phyloP scores from a whole-genome alignment of 129 eudicot genomes.

The Dittrichia graveolens region DNA sequence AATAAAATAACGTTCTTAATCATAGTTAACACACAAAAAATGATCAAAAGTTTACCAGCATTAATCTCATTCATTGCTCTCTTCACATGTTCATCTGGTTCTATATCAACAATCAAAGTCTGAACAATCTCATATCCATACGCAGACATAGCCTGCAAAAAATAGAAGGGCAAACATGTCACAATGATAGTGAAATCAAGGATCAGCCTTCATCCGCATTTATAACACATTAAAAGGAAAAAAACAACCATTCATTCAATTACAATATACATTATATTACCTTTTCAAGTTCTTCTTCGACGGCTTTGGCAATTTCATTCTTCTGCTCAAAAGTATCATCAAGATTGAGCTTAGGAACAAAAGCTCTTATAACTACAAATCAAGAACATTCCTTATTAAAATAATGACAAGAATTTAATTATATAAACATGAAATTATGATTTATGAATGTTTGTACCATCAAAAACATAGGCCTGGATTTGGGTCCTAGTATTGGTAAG shows the following conservation, averaged over 20 bases:
- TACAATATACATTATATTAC: conserved; percentile 30
- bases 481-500: conserved; percentile 75
- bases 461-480: conserved; percentile 86
- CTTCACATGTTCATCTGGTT: conserved; percentile 94
- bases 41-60: conserved; percentile 56
- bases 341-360: conserved; percentile 68
- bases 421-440: not conserved
- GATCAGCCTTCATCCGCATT: not conserved
- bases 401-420: not conserved
- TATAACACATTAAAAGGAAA: not conserved
- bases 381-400: conserved; percentile 17
- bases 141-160: conserved; percentile 81
- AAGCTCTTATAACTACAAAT: conserved; percentile 69
- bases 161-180: conserved; percentile 26
- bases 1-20: too few species aligned
- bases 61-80: conserved; percentile 96
- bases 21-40: not conserved
- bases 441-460: conserved; percentile 46
- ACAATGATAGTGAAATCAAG: conserved; percentile 7
- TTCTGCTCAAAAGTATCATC: conserved; percentile 90
- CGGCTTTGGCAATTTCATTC: conserved; percentile 83
- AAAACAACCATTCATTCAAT: not conserved
- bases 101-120: conserved; percentile 82
- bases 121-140: conserved; percentile 89
- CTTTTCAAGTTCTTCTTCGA: conserved; percentile 86